Base-by-base conservation (phyloP, 2,329 filamentous ascomycete genomes). In the Juglanconis oblonga region DNA sequence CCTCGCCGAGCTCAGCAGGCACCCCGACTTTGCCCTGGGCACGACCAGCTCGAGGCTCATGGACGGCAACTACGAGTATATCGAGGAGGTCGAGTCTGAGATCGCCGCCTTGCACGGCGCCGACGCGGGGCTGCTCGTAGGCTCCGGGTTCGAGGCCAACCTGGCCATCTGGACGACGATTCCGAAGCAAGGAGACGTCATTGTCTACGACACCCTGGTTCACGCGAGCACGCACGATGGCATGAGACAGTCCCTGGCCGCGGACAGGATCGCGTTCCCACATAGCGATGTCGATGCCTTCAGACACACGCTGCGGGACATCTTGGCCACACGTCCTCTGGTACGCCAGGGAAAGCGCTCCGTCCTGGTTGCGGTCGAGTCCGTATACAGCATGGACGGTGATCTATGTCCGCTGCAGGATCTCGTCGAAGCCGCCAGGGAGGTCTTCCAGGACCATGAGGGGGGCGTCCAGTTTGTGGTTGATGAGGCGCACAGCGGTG, bases 171-270 rank as follows among this genome's bases (percentile, higher is more conserved):
- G 79, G 24, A 72, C 77, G 0, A 76, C 76, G 36, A 69, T 85
- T 13, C 82, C 82, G 0, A 79, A 79, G 33, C 75, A 76, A 0
- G 81, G 80, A 0, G 83, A 86, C 67, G 68, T 77, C 1, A 79
- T 91, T 24, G 66, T 90, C 0, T 87, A 87, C 61, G 87, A 91
- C 69, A 84, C 85, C 64, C 75, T 85, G 13, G 82, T 89, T 3
- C 88, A 90, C 66, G 88, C 88, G 0, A 89, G 85, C 69, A 79
- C 81, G 0, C 84, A 85, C 61, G 85, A 88, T 63, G 87, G 87
- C 1, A 88, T 89, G 81, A 73, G 77, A n/a, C 69, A 81, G 4
- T 81, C 79, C 10, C 74, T 84, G 5, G 85, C 86, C 0, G 70
- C 73, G 1, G 69, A 73, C 44, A 77, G 66, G 69, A 55, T 78